Conservation (phyloP, 1,284 basidiomycete genomes). For the Rhodotorula glutinis region DNA sequence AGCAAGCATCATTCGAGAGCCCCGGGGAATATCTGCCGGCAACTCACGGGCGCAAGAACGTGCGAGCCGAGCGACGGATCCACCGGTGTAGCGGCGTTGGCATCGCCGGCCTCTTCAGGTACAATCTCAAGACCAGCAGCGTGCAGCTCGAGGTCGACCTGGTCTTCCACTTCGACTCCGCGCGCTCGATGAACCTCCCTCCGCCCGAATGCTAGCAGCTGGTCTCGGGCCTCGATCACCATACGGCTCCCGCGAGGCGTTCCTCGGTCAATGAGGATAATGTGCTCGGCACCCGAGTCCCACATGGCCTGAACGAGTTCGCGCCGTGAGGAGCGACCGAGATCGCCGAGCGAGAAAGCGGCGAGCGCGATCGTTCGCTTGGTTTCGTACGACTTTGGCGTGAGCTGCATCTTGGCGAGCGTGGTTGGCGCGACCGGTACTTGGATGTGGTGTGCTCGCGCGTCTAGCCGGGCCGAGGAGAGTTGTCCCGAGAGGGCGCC, state of each 20-base stretch:
- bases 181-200: constrained; percentile 31
- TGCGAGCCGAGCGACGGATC: constrained; percentile 57
- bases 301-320: constrained; percentile 76
- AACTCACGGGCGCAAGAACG: constrained; percentile 73
- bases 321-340: constrained; percentile 64
- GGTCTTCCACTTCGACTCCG: constrained; percentile 8
- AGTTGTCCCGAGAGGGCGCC: neutral
- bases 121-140: constrained; percentile 16
- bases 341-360: constrained; percentile 75
- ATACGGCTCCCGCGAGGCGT: constrained; percentile 72
- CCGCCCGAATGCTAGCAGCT: constrained; percentile 66
- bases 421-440: constrained; percentile 18
- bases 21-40: too few species aligned
- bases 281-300: constrained; percentile 77
- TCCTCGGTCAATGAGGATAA: constrained; percentile 82
- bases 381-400: constrained; percentile 11
- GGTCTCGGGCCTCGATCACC: constrained; percentile 77
- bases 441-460: constrained; percentile 22
- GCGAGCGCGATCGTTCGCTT: constrained; percentile 68
- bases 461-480: constrained; percentile 16
- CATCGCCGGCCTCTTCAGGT: constrained; percentile 2
- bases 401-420: constrained; percentile 29
- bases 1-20: too few species aligned
- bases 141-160: constrained; percentile 31
- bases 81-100: constrained; percentile 13